Conservation (phyloP, 2,329 filamentous ascomycete genomes). For the Exophiala viscosa region DNA sequence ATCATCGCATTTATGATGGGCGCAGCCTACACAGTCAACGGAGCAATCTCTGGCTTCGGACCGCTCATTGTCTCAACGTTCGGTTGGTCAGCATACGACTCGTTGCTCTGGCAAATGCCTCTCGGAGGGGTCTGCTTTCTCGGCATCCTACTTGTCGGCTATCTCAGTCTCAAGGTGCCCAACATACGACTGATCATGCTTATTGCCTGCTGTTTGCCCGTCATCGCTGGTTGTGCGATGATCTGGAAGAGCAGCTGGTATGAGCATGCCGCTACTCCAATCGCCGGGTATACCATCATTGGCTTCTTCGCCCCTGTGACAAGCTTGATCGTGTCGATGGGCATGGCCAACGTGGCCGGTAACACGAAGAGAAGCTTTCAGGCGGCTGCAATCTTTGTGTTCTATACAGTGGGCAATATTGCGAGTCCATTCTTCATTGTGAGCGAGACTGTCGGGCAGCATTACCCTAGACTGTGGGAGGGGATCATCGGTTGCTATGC, state of each 20-base stretch:
- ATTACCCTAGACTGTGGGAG: conserved; percentile 69
- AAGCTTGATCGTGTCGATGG: conserved; percentile 56
- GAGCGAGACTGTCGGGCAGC: conserved; percentile 59
- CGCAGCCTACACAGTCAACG: conserved; percentile 66
- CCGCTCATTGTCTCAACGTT: conserved; percentile 70
- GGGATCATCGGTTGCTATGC: conserved; percentile 65
- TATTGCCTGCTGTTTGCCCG: conserved; percentile 64
- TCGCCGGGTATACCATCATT: conserved; percentile 68
- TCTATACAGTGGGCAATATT: conserved; percentile 73
- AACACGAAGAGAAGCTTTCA: conserved; percentile 76
- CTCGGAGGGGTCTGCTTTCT: conserved; percentile 66
- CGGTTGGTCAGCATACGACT: conserved; percentile 60
- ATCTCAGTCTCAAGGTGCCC: conserved; percentile 55
- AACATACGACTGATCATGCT: conserved; percentile 66
- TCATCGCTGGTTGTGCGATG: conserved; percentile 69
- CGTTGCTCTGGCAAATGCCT: conserved; percentile 72
- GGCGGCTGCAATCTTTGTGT: conserved; percentile 69
- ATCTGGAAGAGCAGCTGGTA: conserved; percentile 68
- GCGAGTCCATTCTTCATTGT: conserved; percentile 69
- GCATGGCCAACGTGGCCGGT: conserved; percentile 67
- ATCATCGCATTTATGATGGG: conserved; percentile 64
- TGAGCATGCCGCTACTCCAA: conserved; percentile 61
- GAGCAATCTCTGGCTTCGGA: conserved; percentile 67
- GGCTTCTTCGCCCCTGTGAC: conserved; percentile 71
- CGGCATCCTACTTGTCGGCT: conserved; percentile 64